Percentiles rank a stretch among this genome's conserved stretches.
These are phyloP conservation scores for Cardamine chenopodiifolia DNA, from an alignment of 345 rosid species.

Conservation along the genomic window DNA sequence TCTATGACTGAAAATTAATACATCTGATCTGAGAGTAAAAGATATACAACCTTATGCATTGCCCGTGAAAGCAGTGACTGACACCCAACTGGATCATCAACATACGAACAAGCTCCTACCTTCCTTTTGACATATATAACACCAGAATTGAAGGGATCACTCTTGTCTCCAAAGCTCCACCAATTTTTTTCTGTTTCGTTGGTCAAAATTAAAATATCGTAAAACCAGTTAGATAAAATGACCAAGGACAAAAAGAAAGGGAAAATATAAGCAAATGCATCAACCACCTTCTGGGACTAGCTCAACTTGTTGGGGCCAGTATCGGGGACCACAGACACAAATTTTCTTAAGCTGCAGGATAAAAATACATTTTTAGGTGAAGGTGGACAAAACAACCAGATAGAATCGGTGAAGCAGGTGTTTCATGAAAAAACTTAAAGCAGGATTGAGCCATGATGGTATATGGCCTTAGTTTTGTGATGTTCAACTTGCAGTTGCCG, in stretches of 20 bases:
- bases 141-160: conserved; percentile 83
- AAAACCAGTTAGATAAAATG: conserved; percentile 1
- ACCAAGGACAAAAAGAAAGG: not conserved
- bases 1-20: conserved; percentile 6
- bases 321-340: conserved; percentile 92
- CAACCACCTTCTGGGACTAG: conserved; percentile 79
- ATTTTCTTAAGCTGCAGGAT: conserved; percentile 74
- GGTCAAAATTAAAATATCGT: conserved; percentile 16
- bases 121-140: conserved; percentile 86
- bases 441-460: conserved; percentile 12
- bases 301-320: conserved; percentile 91
- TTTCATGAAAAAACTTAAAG: conserved; percentile 13
- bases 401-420: conserved; percentile 6
- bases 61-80: conserved; percentile 92
- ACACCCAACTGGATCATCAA: conserved; percentile 92
- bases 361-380: conserved; percentile 41
- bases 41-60: conserved; percentile 83
- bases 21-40: conserved; percentile 21
- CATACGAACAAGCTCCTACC: conserved; percentile 96
- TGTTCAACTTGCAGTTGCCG: conserved; percentile 7
- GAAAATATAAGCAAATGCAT: conserved; percentile 19
- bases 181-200: conserved; percentile 70
- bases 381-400: conserved; percentile 9
- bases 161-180: conserved; percentile 79
- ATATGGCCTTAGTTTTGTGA: conserved; percentile 1